Evolutionary conservation across 495 filamentous ascomycete genomes (phyloP), one percentile per base, ranked within the genome.

Genomic region (Aspergillus bridgeri): DNA sequence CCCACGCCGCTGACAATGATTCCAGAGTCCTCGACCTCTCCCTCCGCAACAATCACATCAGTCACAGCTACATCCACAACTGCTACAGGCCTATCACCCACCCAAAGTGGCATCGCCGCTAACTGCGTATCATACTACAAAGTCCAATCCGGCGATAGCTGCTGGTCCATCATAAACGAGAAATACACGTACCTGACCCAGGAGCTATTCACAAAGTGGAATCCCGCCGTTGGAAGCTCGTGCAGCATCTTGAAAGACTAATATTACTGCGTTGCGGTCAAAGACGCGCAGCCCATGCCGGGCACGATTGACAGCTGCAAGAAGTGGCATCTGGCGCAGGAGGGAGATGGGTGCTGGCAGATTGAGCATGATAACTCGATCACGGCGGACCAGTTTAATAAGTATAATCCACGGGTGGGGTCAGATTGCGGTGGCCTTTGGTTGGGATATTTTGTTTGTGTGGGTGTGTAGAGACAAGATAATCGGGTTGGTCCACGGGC

Each of bases 301-400:
- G 43, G 44, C 18, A 47, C 23, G 24, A 56, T 56, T 25, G 24
- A 24, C 18, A 24, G 27, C 6, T 56, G 42, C 24, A 56, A 21
- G 6, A 25, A 24, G 20, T 56, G 45, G 22, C 53, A 56, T 33
- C 53, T 56, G 17, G 42, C 24, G 17, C 38, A 23, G 8, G 42
- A 15, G 13, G 53, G 53, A 7, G 53, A 56, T 48, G 45, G 27
- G 18, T 56, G 53, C 18, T 56, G 45, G 19, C n/a, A 20, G 13
- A 56, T 56, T 47, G 53, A 56, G 53, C 53, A 56, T 3, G 42
- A 44, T 13, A 47, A 56, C 19, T 19, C 20, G 8, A 56, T 56
- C 21, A 56, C 53, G 4, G 19, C 53, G 18, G 43, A 17, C 48
- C 15, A 56, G 23, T 56, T 56, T 23, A 47, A 23, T 33, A 42